These are phyloP conservation scores for Rutidosis leptorrhynchoides DNA, from an alignment of 129 eudicot species.

Conservation along the genomic window DNA sequence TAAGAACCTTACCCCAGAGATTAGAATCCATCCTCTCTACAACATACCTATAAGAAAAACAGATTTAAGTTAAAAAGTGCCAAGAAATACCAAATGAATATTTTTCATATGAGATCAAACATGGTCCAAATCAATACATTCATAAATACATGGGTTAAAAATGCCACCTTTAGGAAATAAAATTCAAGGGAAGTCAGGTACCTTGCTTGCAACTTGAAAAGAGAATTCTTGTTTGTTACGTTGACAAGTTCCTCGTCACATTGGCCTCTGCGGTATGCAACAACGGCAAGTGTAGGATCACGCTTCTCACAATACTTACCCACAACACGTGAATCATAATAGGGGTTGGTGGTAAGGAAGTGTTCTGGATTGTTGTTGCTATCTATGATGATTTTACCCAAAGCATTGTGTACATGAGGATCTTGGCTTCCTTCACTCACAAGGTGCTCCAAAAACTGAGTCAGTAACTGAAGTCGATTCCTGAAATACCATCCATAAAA, in stretches of 20 bases:
- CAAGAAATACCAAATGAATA: not conserved
- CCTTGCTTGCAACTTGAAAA: constrained; percentile 97
- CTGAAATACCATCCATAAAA: constrained; percentile 47
- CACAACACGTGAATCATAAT: constrained; percentile 96
- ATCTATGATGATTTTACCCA: constrained; percentile 94
- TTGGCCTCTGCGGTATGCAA: constrained; percentile 95
- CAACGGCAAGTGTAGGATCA: constrained; percentile 98
- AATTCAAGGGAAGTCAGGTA: constrained; percentile 19
- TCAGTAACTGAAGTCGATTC: constrained; percentile 91
- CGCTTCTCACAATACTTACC: constrained; percentile 98
- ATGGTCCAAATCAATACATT: not conserved
- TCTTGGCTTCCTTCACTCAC: constrained; percentile 99
- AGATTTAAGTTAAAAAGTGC: not conserved
- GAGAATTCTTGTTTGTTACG: constrained; percentile 89
- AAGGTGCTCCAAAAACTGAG: constrained; percentile 96
- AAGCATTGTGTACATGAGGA: constrained; percentile 96
- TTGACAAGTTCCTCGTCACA: constrained; percentile 95
- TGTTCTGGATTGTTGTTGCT: constrained; percentile 98
- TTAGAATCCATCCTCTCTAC: constrained; percentile 97
- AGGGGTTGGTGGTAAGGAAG: constrained; percentile 93
- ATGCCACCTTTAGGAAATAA: constrained; percentile 1
- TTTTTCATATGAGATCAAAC: not conserved
- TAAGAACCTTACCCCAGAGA: constrained; percentile 91
- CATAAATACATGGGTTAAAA: not conserved
- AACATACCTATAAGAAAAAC: constrained; percentile 56